Base-by-base conservation (phyloP, 1,139 yeast genomes). In the Candida smagusa region DNA sequence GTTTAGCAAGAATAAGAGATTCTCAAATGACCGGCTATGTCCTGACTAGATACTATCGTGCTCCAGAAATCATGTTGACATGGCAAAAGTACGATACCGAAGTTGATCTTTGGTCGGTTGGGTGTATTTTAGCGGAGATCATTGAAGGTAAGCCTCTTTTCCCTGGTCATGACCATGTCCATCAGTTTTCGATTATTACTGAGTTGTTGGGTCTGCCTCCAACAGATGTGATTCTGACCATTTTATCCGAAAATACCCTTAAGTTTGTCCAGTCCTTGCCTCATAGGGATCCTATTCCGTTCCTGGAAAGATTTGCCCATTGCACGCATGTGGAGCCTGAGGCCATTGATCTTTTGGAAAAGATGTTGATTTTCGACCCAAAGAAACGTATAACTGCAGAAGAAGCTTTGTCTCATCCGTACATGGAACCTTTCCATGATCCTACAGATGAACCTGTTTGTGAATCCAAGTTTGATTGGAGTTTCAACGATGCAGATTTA, bases 11-110 rank as follows among this genome's bases (percentile, higher is more conserved):
- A 59, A 86, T 92, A 58, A 97, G 92, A 68, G 97, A 92, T 64
- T 96, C 97, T 9, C 97, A 92, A 61, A 92, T 92, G 98, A 92
- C 98, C 1, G 99, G 98, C 24, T 92, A 92, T 61, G 98, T 92
- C 12, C 84, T 95, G 12, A 92, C 99, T 3, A 69, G 99, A 54
- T 94, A 92, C 72, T 92, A 92, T 63, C 77, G 99, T 49, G 99
- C 98, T 0, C 99, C 98, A 2, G 99, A 92, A 63, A 92, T 92
- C 62, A 92, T 92, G 99, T 76, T 92, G 50, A 90, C 97, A 21
- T 92, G 99, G 99, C 99, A 92, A 63, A 90, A 94, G 62, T 92
- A 92, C 66, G 97, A 92, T 58, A 84, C 89, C n/a, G 97, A 92
- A 64, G 98, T 94, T 30, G 99, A 92, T 61, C 85, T 92, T 53